Conservation (phyloP, 129 eudicot species). For the Daucus carota region DH1_v3.0 NC_030385.2:15727501-15728000, state of each 20-base stretch:
- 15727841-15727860: background rate
- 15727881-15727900: background rate
- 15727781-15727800: background rate
- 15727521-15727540: background rate
- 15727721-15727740: conserved; percentile 1
- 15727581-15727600: conserved; percentile 99
- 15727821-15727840: background rate
- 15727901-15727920: background rate
- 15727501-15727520: background rate
- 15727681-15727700: conserved; percentile 91
- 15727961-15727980: background rate
- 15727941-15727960: background rate
- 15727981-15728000: background rate
- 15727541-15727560: conserved; percentile 13
- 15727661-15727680: conserved; percentile 83
- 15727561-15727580: conserved; percentile 29
- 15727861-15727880: background rate
- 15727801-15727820: background rate
- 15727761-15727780: background rate
- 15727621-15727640: conserved; percentile 99
- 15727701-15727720: conserved; percentile 95
- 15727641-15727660: conserved; percentile 91
- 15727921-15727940: background rate
- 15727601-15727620: conserved; percentile 99
- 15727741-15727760: background rate